Percentiles rank a stretch among this genome's conserved stretches.
phyloP scores from a whole-genome alignment of 2,329 filamentous ascomycete genomes.

The Gnomoniopsis sp. region DNA sequence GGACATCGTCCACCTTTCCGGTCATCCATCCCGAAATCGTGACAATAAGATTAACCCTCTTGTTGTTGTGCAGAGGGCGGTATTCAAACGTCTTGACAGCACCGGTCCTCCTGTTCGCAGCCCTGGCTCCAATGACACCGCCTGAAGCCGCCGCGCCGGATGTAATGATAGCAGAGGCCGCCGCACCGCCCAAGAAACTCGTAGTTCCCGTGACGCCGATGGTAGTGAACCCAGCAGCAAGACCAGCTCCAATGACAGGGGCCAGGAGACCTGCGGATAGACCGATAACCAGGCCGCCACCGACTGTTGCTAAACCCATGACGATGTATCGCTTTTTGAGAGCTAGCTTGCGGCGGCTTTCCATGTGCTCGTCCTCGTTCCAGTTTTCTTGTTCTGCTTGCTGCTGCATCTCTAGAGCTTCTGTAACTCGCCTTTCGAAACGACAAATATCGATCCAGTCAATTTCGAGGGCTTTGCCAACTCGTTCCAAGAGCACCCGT shows the following conservation, averaged over 20 bases:
- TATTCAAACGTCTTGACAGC: slow-evolving; percentile 97
- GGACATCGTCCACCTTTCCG: slow-evolving; percentile 94
- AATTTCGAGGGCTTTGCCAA: slow-evolving; percentile 76
- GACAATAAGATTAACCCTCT: slow-evolving; percentile 90
- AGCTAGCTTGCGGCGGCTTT: slow-evolving; percentile 75
- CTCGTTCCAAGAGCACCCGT: slow-evolving; percentile 75
- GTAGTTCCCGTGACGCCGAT: slow-evolving; percentile 88
- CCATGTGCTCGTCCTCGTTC: slow-evolving; percentile 95
- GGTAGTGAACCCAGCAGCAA: slow-evolving; percentile 91
- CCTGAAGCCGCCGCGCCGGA: slow-evolving; percentile 84
- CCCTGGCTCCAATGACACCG: slow-evolving; percentile 78
- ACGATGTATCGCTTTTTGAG: slow-evolving; percentile 83
- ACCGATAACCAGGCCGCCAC: slow-evolving; percentile 91
- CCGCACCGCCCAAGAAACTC: slow-evolving; percentile 85
- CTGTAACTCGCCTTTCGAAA: slow-evolving; percentile 95
- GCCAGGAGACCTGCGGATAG: slow-evolving; percentile 88
- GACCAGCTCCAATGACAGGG: slow-evolving; percentile 87
- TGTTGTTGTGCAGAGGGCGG: slow-evolving; percentile 94
- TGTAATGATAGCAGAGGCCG: slow-evolving; percentile 91
- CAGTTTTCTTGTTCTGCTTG: slow-evolving; percentile 92
- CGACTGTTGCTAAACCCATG: slow-evolving; percentile 96
- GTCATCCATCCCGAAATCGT: slow-evolving; percentile 98
- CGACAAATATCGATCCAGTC: slow-evolving; percentile 91
- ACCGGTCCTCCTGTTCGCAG: slow-evolving; percentile 83
- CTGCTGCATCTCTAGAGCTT: slow-evolving; percentile 97